Evolutionary conservation across 352 stramenopile species (phyloP).

Genomic region (Globisporangium ultimum): DNA sequence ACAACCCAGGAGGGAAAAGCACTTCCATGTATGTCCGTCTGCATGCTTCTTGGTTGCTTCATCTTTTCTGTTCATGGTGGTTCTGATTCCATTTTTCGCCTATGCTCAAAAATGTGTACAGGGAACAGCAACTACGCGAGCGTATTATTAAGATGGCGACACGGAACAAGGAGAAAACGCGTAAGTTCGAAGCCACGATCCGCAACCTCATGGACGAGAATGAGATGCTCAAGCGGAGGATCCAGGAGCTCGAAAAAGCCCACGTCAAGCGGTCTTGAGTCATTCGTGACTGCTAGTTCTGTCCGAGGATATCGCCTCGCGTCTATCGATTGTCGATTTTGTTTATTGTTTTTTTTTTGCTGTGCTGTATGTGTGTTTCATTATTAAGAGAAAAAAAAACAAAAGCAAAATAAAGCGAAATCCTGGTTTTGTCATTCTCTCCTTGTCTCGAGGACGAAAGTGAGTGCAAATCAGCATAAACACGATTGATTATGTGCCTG

Average conservation of each 20-base stretch:
- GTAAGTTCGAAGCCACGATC: conserved; percentile 77
- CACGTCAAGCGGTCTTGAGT: conserved; percentile 5
- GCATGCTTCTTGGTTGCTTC: background rate
- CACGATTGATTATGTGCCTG: too few relatives aligned
- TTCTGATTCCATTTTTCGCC: background rate
- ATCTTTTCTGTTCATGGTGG: background rate
- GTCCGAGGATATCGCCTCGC: background rate
- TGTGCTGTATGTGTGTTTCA: background rate
- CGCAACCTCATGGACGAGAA: conserved; percentile 80
- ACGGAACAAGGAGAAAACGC: conserved; percentile 79
- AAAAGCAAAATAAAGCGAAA: too few relatives aligned
- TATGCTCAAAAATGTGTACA: conserved; percentile 2
- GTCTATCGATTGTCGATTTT: conserved; percentile 1
- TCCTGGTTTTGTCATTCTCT: background rate
- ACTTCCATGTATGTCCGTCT: conserved; percentile 57
- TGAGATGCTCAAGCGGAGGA: conserved; percentile 57
- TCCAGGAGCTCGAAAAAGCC: conserved; percentile 52
- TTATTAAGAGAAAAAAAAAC: too few relatives aligned
- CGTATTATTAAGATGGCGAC: conserved; percentile 86
- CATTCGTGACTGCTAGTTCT: too few relatives aligned
- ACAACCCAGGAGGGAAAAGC: conserved; percentile 78
- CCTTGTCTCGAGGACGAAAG: too few relatives aligned
- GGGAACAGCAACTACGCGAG: conserved; percentile 76
- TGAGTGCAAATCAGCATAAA: too few relatives aligned
- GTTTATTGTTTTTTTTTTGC: background rate